Conservation (phyloP, 2,329 filamentous ascomycete species). For the Claviceps capensis region DNA sequence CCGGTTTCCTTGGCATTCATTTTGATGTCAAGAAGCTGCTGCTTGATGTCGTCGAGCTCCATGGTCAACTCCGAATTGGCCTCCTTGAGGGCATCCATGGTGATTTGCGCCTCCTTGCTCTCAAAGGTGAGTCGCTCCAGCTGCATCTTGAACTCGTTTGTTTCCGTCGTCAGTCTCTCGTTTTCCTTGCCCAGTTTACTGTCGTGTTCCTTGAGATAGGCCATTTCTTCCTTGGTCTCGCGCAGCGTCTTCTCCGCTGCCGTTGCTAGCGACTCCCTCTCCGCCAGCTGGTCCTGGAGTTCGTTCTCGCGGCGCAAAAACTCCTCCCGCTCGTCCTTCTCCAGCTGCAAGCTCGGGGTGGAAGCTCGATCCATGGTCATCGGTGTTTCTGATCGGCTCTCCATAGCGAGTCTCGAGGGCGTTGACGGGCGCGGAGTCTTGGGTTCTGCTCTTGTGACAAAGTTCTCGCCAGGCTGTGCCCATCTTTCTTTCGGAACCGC, state of each 20-base stretch:
- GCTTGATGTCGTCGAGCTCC: constrained; percentile 90
- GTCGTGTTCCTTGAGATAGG: constrained; percentile 74
- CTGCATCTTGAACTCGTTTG: constrained; percentile 93
- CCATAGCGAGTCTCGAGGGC: constrained; percentile 34
- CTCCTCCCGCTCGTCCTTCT: constrained; percentile 95
- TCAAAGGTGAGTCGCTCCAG: constrained; percentile 91
- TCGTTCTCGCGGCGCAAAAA: constrained; percentile 93
- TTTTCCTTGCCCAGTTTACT: constrained; percentile 77
- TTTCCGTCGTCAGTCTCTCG: constrained; percentile 69
- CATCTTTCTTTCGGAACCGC: constrained; percentile 79
- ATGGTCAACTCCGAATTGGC: constrained; percentile 84
- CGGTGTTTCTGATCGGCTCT: constrained; percentile 49
- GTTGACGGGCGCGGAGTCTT: constrained; percentile 39
- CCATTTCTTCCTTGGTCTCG: constrained; percentile 76
- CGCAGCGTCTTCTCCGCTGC: constrained; percentile 67
- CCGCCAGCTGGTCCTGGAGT: constrained; percentile 87
- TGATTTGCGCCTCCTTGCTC: constrained; percentile 91
- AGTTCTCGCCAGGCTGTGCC: constrained; percentile 50
- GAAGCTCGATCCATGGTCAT: constrained; percentile 65
- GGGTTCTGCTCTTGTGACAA: constrained; percentile 26
- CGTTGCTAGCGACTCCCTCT: constrained; percentile 74
- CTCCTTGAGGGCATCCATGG: constrained; percentile 94
- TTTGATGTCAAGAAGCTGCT: constrained; percentile 87
- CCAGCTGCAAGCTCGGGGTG: constrained; percentile 75
- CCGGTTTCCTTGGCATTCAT: constrained; percentile 93